Evolutionary conservation across 1,284 basidiomycete species (phyloP).

Genomic region (Amylostereum areolatum): DNA sequence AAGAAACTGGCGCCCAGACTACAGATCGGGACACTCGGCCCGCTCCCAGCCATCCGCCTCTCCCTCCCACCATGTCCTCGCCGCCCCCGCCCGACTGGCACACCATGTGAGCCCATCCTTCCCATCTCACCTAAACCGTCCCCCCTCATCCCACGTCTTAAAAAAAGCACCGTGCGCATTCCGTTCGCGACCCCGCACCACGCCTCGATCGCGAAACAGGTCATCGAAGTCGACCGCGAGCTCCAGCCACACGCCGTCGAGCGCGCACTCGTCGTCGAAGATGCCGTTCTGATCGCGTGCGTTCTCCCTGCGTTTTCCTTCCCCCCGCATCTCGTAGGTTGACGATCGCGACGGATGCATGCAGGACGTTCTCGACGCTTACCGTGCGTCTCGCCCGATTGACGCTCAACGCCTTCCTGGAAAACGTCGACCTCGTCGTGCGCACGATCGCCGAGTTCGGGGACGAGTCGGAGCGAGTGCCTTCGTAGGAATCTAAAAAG

Average conservation of each 20-base stretch:
- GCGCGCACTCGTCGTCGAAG: conserved; percentile 60
- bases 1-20: background rate
- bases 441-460: conserved; percentile 80
- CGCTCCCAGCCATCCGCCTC: background rate
- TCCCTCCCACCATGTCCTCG: background rate
- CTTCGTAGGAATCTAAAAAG: background rate
- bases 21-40: background rate
- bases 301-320: conserved; percentile 17
- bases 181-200: conserved; percentile 72
- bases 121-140: background rate
- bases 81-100: conserved; percentile 9
- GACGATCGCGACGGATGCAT: background rate
- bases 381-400: conserved; percentile 82
- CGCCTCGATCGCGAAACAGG: conserved; percentile 72
- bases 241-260: conserved; percentile 76
- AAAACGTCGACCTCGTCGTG: conserved; percentile 79
- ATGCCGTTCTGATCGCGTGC: conserved; percentile 66
- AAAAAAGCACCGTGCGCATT: conserved; percentile 59
- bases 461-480: conserved; percentile 39
- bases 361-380: conserved; percentile 66
- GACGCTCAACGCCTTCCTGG: conserved; percentile 78
- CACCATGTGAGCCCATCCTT: conserved; percentile 3
- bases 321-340: no score
- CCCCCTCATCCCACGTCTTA: background rate
- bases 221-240: conserved; percentile 81